Evolutionary conservation across 2,329 filamentous ascomycete genomes (phyloP).

Genomic region (Neopestalotiopsis clavispora): DNA sequence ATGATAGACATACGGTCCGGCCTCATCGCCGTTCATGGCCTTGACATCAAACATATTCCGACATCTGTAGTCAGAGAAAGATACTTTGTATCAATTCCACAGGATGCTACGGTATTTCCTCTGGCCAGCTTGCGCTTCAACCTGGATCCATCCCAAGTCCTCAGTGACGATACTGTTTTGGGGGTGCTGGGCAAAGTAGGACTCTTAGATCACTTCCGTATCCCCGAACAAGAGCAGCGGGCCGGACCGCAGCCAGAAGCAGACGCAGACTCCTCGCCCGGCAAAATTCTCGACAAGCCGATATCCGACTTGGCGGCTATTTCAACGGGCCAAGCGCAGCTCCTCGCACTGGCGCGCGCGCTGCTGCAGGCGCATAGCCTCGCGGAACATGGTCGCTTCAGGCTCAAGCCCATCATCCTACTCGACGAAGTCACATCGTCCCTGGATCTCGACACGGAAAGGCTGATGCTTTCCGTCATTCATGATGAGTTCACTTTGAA

Average conservation of each 20-base stretch:
- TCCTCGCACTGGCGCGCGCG: conserved; percentile 38
- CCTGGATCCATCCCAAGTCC: conserved; percentile 28
- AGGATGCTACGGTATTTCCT: conserved; percentile 33
- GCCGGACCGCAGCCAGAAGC: conserved; percentile 32
- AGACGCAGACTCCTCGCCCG: too few species aligned
- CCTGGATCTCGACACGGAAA: conserved; percentile 39
- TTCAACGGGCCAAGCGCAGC: conserved; percentile 39
- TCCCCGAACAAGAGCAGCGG: conserved; percentile 16
- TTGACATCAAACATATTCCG: conserved; percentile 30
- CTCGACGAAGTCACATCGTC: conserved; percentile 39
- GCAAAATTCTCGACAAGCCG: conserved; percentile 32
- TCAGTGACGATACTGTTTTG: conserved; percentile 26
- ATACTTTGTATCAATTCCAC: conserved; percentile 37
- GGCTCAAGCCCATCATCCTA: conserved; percentile 33
- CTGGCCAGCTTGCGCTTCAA: conserved; percentile 36
- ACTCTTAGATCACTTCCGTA: conserved; percentile 25
- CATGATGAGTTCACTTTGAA: conserved; percentile 33
- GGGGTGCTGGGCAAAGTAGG: conserved; percentile 20
- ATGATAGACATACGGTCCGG: conserved; percentile 33
- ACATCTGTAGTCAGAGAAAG: conserved; percentile 29
- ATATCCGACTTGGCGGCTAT: conserved; percentile 33
- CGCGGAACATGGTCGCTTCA: not conserved
- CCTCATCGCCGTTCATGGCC: conserved; percentile 32
- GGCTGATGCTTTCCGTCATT: conserved; percentile 36
- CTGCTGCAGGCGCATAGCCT: conserved; percentile 28